These are phyloP conservation scores for Ocimum tenuiflorum DNA, from an alignment of 257 asterid species.

Conservation along the genomic window DNA sequence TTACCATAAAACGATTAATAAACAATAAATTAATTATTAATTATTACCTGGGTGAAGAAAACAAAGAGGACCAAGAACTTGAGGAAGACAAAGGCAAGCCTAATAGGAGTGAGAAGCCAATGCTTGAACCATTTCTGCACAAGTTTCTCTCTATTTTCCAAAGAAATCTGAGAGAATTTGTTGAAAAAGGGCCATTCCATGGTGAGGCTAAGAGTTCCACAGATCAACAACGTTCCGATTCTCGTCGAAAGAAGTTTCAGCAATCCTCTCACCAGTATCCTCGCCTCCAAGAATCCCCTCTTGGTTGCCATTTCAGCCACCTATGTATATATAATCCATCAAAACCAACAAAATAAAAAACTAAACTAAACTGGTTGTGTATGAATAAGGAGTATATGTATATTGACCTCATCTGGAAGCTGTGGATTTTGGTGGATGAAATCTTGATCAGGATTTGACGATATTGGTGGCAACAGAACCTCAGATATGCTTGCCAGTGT, in stretches of 20 bases:
- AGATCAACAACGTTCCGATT: constrained; percentile 53
- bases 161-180: constrained; percentile 42
- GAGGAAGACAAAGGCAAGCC: constrained; percentile 67
- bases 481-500: constrained; percentile 45
- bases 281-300: constrained; percentile 44
- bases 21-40: background rate
- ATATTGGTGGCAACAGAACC: constrained; percentile 42
- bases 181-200: constrained; percentile 53
- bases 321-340: constrained; percentile 21
- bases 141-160: constrained; percentile 56
- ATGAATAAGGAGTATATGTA: background rate
- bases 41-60: constrained; percentile 60
- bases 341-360: background rate
- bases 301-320: constrained; percentile 52
- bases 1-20: background rate
- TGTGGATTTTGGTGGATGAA: constrained; percentile 43
- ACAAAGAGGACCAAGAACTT: constrained; percentile 52
- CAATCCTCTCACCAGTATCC: constrained; percentile 34
- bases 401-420: constrained; percentile 85
- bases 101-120: constrained; percentile 53
- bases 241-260: constrained; percentile 54
- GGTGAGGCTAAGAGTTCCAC: constrained; percentile 46
- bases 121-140: constrained; percentile 51
- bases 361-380: background rate
- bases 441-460: background rate